phyloP scores from a whole-genome alignment of 108 stramenopile genomes.

The Nitzschia sp. region DNA sequence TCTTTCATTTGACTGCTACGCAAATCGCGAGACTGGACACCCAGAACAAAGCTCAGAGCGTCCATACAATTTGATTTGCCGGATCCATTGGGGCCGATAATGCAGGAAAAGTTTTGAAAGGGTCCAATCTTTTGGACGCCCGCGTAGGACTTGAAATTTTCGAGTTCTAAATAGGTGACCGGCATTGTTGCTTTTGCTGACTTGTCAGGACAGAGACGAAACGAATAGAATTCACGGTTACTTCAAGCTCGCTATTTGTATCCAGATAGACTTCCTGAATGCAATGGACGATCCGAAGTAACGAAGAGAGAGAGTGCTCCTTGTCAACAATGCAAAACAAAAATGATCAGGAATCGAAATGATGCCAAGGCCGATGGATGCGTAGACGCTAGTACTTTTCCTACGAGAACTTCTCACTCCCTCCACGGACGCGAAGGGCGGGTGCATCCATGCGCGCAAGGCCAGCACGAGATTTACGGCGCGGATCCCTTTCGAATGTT shows the following conservation, averaged over 20 bases:
- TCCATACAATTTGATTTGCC: constrained; percentile 93
- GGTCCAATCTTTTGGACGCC: constrained; percentile 94
- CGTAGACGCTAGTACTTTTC: neutral
- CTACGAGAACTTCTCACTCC: neutral
- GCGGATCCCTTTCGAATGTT: neutral
- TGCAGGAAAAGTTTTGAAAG: constrained; percentile 93
- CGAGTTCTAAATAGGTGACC: constrained; percentile 88
- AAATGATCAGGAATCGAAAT: no score
- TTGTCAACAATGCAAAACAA: no score
- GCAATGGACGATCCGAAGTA: no score
- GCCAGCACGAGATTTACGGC: neutral
- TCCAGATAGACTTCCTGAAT: no score
- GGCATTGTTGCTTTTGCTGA: constrained; percentile 47
- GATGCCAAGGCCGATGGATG: neutral
- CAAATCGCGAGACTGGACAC: constrained; percentile 94
- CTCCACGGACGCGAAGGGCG: neutral
- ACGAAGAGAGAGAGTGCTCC: no score
- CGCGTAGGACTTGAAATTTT: constrained; percentile 99
- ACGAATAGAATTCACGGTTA: no score
- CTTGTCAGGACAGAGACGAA: no score
- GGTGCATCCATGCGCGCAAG: neutral
- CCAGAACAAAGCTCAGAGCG: constrained; percentile 96
- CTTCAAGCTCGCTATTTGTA: no score
- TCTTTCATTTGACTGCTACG: constrained; percentile 92
- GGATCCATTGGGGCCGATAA: constrained; percentile 84